phyloP scores from a whole-genome alignment of 306 rosid species.

The Vigna hirtella region DNA sequence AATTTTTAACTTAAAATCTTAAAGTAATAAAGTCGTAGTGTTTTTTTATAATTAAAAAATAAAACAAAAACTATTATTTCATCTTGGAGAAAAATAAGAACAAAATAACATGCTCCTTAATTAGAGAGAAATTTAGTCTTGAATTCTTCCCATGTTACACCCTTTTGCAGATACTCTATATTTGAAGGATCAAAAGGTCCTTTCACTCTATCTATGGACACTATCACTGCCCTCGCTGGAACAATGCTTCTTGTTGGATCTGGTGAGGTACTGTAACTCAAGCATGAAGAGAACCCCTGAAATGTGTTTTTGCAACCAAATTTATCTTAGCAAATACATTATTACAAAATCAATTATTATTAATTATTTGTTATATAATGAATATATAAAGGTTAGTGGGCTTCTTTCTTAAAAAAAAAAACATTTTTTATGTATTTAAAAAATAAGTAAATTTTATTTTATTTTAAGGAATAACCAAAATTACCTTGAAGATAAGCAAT shows the following conservation, averaged over 20 bases:
- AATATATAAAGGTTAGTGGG: no score
- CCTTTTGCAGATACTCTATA: constrained; percentile 65
- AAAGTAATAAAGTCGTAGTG: no score
- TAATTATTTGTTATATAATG: no score
- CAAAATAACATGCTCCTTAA: neutral
- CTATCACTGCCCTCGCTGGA: constrained; percentile 77
- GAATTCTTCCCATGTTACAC: constrained; percentile 76
- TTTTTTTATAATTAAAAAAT: no score
- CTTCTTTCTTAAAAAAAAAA: no score
- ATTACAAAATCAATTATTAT: neutral
- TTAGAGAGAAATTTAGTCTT: constrained; percentile 37
- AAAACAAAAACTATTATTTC: neutral
- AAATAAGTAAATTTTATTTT: no score
- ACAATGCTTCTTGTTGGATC: constrained; percentile 81
- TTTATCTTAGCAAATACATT: neutral
- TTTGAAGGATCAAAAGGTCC: constrained; percentile 93
- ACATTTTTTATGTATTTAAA: no score
- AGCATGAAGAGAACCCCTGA: constrained; percentile 88
- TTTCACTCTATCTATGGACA: constrained; percentile 69
- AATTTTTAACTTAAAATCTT: no score
- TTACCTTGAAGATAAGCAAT: constrained; percentile 87
- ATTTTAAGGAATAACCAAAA: neutral
- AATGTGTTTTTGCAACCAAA: constrained; percentile 7
- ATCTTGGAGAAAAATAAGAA: neutral
- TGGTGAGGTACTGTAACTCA: constrained; percentile 74